Percentiles rank a stretch among this genome's conserved stretches.
These are phyloP conservation scores for Pseudonitzschia delicatissima DNA, from an alignment of 108 stramenopile genomes.

Conservation along the genomic window DNA sequence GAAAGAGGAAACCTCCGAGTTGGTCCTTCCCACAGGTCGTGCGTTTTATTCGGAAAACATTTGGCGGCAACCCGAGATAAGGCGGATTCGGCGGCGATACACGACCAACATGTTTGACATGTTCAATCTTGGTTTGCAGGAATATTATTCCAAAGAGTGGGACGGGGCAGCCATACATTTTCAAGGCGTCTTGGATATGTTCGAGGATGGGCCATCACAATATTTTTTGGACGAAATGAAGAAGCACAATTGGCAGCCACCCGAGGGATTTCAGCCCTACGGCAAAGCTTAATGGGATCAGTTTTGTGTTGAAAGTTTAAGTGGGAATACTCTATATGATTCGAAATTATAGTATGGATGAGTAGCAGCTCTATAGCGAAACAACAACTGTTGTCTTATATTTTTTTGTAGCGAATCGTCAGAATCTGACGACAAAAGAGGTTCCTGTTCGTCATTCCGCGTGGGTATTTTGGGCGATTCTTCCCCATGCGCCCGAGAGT, in stretches of 20 bases:
- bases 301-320: background rate
- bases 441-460: background rate
- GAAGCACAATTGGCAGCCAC: constrained; percentile 58
- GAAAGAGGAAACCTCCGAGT: constrained; percentile 17
- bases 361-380: no score
- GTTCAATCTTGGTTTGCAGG: constrained; percentile 65
- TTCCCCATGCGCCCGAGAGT: background rate
- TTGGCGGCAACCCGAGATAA: constrained; percentile 69
- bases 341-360: no score
- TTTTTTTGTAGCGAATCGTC: background rate
- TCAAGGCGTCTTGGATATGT: constrained; percentile 46
- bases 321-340: no score
- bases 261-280: constrained; percentile 44
- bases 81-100: constrained; percentile 59
- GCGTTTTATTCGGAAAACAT: constrained; percentile 50
- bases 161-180: constrained; percentile 56
- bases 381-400: no score
- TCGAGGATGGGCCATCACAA: constrained; percentile 77
- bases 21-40: constrained; percentile 62
- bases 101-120: constrained; percentile 64
- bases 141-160: constrained; percentile 74
- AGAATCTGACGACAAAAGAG: background rate
- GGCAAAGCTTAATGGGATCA: constrained; percentile 18
- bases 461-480: background rate
- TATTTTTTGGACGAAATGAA: constrained; percentile 67